phyloP scores from a whole-genome alignment of 805 yeast species.

The Kluyveromyces nonfermentans region DNA sequence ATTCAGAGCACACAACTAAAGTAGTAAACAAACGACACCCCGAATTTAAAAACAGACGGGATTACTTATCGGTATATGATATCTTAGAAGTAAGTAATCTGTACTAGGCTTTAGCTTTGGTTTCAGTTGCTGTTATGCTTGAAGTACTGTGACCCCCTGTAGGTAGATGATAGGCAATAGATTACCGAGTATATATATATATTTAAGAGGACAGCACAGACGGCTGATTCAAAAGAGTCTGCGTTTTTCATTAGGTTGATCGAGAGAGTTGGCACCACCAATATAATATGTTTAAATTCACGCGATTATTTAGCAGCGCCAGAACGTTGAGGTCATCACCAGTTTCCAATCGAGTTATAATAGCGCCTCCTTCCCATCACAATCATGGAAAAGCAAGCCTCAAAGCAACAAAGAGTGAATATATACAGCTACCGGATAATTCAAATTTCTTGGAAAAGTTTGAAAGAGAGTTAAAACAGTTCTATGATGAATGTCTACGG shows the following conservation, averaged over 20 bases:
- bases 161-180: too few species aligned
- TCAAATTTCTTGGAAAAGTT: conserved; percentile 43
- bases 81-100: too few species aligned
- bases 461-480: conserved; percentile 32
- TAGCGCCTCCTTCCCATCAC: conserved; percentile 16
- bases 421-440: conserved; percentile 45
- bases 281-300: background rate
- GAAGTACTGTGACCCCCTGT: too few species aligned
- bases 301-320: background rate
- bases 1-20: background rate
- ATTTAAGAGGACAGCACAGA: too few species aligned
- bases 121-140: too few species aligned
- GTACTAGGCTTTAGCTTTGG: too few species aligned
- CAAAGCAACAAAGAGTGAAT: conserved; percentile 18
- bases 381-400: conserved; percentile 3
- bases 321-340: conserved; percentile 6
- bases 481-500: conserved; percentile 13
- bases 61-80: too few species aligned
- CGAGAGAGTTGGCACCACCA: too few species aligned
- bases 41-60: background rate
- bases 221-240: too few species aligned
- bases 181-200: too few species aligned
- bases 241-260: too few species aligned
- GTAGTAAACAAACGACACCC: background rate
- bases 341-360: conserved; percentile 14